These are phyloP conservation scores for Trichoderma guizhouense DNA, from an alignment of 2,329 filamentous ascomycete species.

Conservation along the genomic window DNA sequence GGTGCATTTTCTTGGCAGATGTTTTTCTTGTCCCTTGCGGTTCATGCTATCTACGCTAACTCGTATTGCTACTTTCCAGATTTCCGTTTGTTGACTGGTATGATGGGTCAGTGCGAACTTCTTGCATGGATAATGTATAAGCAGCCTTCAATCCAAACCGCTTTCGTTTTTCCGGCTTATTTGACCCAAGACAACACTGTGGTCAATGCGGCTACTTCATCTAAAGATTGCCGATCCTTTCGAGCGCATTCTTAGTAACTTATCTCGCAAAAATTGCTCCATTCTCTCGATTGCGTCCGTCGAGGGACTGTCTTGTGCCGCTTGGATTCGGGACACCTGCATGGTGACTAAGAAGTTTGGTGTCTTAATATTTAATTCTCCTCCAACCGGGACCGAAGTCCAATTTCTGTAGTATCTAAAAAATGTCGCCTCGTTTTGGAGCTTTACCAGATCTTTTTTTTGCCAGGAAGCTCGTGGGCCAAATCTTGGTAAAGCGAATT, in stretches of 20 bases:
- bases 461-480: background rate
- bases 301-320: background rate
- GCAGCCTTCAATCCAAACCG: background rate
- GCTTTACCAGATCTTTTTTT: background rate
- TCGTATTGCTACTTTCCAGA: background rate
- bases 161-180: background rate
- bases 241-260: background rate
- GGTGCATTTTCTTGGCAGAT: background rate
- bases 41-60: background rate
- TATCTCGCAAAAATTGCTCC: background rate
- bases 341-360: background rate
- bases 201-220: background rate
- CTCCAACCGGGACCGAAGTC: background rate
- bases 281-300: background rate
- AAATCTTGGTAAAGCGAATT: background rate
- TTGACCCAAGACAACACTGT: background rate
- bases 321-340: background rate
- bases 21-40: background rate
- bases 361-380: background rate
- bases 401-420: background rate
- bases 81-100: background rate
- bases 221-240: background rate
- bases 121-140: background rate
- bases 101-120: background rate
- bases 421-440: background rate